Base-by-base conservation (phyloP, 129 eudicot species). In the Artemisia tridentata region DNA sequence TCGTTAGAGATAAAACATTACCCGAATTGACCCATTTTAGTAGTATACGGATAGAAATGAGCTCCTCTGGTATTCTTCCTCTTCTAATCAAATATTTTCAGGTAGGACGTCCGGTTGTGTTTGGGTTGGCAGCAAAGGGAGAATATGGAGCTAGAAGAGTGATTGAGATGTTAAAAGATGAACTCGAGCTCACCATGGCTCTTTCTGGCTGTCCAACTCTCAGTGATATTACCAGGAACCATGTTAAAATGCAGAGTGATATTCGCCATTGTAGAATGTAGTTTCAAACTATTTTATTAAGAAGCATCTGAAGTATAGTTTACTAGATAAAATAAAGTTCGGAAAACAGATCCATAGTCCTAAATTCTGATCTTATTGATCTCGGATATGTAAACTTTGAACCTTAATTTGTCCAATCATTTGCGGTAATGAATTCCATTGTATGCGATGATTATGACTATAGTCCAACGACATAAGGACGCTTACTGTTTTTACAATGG, bases 111-210 rank as follows among this genome's bases (percentile, higher is more conserved):
- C 92, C 92, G 1, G 60, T 85, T 43, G 75, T 85, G 13, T 86
- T 68, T 45, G 96, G 90, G 7, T 78, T 91, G 75, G 89, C 97
- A 23, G 97, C 85, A 12, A 85, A 87, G 71, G 95, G 97, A 16
- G 88, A 87, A 58, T 7, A 76, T 47, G 97, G 95, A 63, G 87
- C 75, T 3, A 72, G 65, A 55, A 80, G 77, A 68, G 97, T 90
- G 61, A 66, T 85, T 21, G 67, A 80, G 15, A 85, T 91, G 97
- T 65, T 86, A 54, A 84, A 91, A 59, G 84, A 84, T 68, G 93
- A 91, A 70, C 89, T 88, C 55, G 98, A 89, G 85, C 84, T 84
- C 2, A 78, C 93, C 25, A 84, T 91, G 96, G 96, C 96, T 29
- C 93, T 91, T 60, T 63, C 91, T 11, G 96, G 96, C 9, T 91